phyloP scores from a whole-genome alignment of 306 rosid species.

The Benincasa hispida region DNA sequence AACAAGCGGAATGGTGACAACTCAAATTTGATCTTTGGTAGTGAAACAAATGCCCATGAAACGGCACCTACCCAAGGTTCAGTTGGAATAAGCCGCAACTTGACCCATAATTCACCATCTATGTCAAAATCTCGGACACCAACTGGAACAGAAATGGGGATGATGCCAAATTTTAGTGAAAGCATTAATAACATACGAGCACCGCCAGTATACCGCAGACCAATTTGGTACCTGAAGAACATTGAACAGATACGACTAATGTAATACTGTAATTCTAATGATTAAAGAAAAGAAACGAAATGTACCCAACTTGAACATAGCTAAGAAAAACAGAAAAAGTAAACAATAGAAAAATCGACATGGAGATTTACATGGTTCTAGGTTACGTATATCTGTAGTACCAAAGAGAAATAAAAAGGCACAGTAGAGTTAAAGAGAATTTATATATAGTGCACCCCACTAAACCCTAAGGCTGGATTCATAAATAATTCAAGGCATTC shows the following conservation, averaged over 20 bases:
- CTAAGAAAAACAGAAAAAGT: no score
- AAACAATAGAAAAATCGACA: no score
- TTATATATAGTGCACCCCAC: no score
- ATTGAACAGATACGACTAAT: neutral
- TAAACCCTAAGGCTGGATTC: no score
- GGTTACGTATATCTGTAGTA: no score
- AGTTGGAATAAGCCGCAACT: conserved; percentile 71
- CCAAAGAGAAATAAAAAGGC: no score
- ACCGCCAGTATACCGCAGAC: conserved; percentile 92
- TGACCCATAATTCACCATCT: conserved; percentile 99
- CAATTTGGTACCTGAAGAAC: conserved; percentile 84
- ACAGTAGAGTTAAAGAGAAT: no score
- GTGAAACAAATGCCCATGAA: conserved; percentile 96
- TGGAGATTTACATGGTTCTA: no score
- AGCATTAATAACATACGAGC: conserved; percentile 94
- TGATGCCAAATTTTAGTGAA: conserved; percentile 74
- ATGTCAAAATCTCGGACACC: conserved; percentile 95
- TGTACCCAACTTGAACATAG: no score
- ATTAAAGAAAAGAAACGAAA: no score
- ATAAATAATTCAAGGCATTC: no score
- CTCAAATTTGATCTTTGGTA: conserved; percentile 95
- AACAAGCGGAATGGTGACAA: conserved; percentile 90
- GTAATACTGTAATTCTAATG: neutral
- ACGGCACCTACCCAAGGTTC: conserved; percentile 97
- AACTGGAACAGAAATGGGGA: conserved; percentile 82